These are phyloP conservation scores for Starmera stellimalicola DNA, from an alignment of 1,139 yeast genomes.

Conservation along the genomic window DNA sequence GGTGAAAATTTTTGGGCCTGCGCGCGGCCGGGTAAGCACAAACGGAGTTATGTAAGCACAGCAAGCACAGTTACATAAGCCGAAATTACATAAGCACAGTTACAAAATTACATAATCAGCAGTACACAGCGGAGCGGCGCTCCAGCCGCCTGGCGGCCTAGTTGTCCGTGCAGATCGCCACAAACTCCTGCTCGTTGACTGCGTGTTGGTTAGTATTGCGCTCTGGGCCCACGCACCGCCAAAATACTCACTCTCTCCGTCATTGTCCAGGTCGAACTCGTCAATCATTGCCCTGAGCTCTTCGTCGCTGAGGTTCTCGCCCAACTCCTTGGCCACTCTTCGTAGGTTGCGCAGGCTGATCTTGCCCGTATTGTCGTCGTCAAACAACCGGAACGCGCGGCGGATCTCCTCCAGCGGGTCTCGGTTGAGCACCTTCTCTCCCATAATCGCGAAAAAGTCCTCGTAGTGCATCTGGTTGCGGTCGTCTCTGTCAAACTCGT, in stretches of 20 bases:
- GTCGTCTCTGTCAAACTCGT: conserved; percentile 74
- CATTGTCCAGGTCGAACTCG: conserved; percentile 94
- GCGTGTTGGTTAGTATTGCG: conserved; percentile 18
- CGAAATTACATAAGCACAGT: too few relatives aligned
- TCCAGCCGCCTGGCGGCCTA: neutral
- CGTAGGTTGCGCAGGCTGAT: conserved; percentile 75
- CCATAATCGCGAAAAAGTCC: conserved; percentile 61
- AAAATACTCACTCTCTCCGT: conserved; percentile 53
- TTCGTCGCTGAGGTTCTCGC: conserved; percentile 86
- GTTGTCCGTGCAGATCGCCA: conserved; percentile 74
- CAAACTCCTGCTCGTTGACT: conserved; percentile 83
- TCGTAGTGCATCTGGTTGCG: conserved; percentile 67
- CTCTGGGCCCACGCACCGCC: too few relatives aligned
- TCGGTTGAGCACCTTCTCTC: conserved; percentile 39
- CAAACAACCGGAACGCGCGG: conserved; percentile 85
- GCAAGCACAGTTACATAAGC: too few relatives aligned
- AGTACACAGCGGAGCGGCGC: too few relatives aligned
- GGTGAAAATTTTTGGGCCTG: too few relatives aligned
- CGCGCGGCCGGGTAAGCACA: too few relatives aligned
- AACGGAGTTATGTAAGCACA: too few relatives aligned
- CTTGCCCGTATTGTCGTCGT: conserved; percentile 81
- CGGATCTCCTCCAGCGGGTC: conserved; percentile 91
- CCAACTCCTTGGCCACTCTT: conserved; percentile 86
- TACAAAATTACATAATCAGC: too few relatives aligned
- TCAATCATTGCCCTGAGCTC: conserved; percentile 96